Evolutionary conservation across 2,329 filamentous ascomycete genomes (phyloP).

Genomic region (Diaporthe vaccinii): DNA sequence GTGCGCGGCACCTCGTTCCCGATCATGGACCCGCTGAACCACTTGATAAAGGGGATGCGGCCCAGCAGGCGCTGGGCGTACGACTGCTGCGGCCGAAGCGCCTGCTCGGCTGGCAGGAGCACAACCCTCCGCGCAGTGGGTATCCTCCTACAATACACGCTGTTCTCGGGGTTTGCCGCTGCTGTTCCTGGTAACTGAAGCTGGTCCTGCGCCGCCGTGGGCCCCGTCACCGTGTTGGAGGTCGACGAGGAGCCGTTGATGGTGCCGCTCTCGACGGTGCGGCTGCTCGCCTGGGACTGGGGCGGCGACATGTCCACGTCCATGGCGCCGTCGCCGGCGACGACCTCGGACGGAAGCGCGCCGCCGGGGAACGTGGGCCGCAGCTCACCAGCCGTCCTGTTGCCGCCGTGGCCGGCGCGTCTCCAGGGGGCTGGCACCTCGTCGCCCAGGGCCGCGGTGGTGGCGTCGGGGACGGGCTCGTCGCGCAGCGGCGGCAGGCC

Average conservation of each 20-base stretch:
- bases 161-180: constrained; percentile 47
- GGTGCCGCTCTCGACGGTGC: constrained; percentile 70
- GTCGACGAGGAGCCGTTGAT: constrained; percentile 60
- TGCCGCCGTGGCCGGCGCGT: constrained; percentile 41
- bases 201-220: constrained; percentile 43
- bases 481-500: constrained; percentile 75
- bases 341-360: constrained; percentile 47
- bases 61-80: constrained; percentile 73
- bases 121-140: constrained; percentile 75
- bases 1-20: constrained; percentile 81
- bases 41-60: constrained; percentile 77
- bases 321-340: constrained; percentile 39
- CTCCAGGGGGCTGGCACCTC: constrained; percentile 45
- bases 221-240: constrained; percentile 54
- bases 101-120: constrained; percentile 78
- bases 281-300: constrained; percentile 64
- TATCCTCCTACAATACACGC: constrained; percentile 71
- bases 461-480: constrained; percentile 70
- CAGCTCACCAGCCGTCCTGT: constrained; percentile 44
- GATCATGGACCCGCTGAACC: constrained; percentile 81
- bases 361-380: constrained; percentile 53
- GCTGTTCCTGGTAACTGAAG: constrained; percentile 20
- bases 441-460: constrained; percentile 50
- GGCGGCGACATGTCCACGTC: constrained; percentile 56
- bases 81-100: constrained; percentile 77